A percentile compares a stretch with the other conserved stretches of the same genome.
These are phyloP conservation scores for Colletotrichum liaoningense DNA, from an alignment of 2,329 filamentous ascomycete genomes.

Conservation along the genomic window DNA sequence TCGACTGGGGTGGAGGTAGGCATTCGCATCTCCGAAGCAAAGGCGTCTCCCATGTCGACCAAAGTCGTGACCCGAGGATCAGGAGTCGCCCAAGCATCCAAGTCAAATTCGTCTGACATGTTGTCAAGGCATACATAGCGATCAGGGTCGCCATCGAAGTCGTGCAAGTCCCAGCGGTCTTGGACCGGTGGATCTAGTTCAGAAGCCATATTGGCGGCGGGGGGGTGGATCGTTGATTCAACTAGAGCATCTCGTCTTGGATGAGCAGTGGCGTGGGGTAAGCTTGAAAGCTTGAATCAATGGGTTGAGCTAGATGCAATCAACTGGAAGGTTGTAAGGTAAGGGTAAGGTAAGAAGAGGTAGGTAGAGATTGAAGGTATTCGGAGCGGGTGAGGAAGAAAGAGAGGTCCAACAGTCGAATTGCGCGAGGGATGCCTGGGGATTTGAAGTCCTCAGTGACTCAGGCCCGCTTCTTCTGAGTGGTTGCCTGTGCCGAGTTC, in stretches of 20 bases:
- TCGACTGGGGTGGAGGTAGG: neutral
- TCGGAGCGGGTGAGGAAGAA: conserved; percentile 30
- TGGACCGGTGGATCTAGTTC: conserved; percentile 9
- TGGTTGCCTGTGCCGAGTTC: conserved; percentile 19
- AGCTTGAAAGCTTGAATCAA: conserved; percentile 2
- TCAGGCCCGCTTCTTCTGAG: conserved; percentile 6
- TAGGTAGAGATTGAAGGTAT: conserved; percentile 10
- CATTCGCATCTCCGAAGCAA: neutral
- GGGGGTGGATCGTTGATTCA: conserved; percentile 10
- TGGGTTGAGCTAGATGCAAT: neutral
- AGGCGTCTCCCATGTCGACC: neutral
- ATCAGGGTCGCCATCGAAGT: conserved; percentile 18
- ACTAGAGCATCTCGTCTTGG: conserved; percentile 21
- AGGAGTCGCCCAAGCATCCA: neutral
- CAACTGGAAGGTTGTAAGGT: neutral
- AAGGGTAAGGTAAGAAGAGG: neutral
- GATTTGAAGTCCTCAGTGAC: conserved; percentile 33
- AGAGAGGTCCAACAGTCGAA: conserved; percentile 2
- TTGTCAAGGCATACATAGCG: neutral
- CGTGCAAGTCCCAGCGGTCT: conserved; percentile 13
- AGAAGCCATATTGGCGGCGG: conserved; percentile 21
- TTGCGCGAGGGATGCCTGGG: conserved; percentile 34
- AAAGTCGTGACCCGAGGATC: neutral
- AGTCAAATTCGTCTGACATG: neutral
- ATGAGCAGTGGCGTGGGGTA: neutral